phyloP scores from a whole-genome alignment of 2,329 filamentous ascomycete species.

The Microascus cirrosus region DNA sequence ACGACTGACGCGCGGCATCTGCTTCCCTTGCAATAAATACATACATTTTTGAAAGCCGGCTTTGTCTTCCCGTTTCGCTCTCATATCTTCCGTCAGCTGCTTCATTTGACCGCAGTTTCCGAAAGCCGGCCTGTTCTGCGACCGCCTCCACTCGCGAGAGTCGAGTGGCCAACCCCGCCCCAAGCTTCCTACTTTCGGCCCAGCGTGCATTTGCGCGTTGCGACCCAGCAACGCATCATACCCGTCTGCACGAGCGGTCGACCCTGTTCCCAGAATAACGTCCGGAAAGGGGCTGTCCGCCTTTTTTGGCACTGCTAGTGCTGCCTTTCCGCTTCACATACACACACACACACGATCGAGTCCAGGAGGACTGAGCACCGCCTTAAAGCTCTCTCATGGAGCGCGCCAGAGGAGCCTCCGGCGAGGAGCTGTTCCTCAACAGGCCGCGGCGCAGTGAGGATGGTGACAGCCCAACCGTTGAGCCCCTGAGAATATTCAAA shows the following conservation, averaged over 20 bases:
- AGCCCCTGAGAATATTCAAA: slow-evolving; percentile 78
- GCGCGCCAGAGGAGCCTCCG: slow-evolving; percentile 52
- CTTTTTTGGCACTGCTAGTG: not conserved
- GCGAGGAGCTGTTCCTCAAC: slow-evolving; percentile 76
- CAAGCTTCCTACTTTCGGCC: not conserved
- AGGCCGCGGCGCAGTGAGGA: slow-evolving; percentile 36
- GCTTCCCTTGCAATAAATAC: not conserved
- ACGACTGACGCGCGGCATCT: not conserved
- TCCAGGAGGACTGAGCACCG: not conserved
- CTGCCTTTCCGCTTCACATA: not conserved
- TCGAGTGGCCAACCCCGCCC: slow-evolving; percentile 1
- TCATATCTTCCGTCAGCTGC: not conserved
- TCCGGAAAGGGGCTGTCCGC: not conserved
- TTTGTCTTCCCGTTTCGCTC: not conserved
- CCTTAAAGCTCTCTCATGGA: slow-evolving; percentile 23
- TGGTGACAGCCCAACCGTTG: slow-evolving; percentile 65
- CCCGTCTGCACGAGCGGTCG: not conserved
- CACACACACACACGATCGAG: too few species aligned
- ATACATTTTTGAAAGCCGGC: not conserved
- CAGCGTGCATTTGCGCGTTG: not conserved
- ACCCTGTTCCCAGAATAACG: not conserved
- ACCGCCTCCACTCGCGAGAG: not conserved
- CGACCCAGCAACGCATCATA: not conserved
- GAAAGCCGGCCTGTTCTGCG: slow-evolving; percentile 4
- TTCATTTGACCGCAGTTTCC: not conserved